Evolutionary conservation across 1,139 yeast species (phyloP), one percentile per base, ranked within the genome.

Genomic region (Suhomyces kunorum): DNA sequence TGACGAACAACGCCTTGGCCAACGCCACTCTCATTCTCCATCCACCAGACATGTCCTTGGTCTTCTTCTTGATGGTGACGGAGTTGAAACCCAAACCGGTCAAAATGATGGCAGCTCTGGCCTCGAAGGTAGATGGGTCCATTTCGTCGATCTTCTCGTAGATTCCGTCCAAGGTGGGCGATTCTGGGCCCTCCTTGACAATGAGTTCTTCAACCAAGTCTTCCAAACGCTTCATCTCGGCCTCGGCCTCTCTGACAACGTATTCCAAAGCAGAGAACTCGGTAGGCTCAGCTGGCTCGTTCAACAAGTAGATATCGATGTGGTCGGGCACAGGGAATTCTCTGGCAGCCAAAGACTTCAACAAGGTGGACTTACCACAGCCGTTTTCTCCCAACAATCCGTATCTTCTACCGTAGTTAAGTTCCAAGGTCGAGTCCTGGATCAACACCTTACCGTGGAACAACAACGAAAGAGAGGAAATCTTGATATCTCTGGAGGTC

Each of bases 21-120:
- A 86, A 75, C 26, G 95, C 92, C 46, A 86, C 95, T 68, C 95
- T 83, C 95, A 86, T 86, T 73, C 84, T 83, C 95, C 95, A 86
- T 55, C 95, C 95, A 81, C 99, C 99, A 64, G 97, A 88, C 98
- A 92, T 92, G 64, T 92, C 98, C 71, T 88, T 90, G 60, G 98
- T 92, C 73, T 82, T 85, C 65, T 80, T 78, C 60, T 90, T 89
- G 51, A 72, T 72, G 46, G 98, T 92, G 55, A 71, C 71, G 43
- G 83, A 62, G 70, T 87, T 87, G 81, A 92, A 92, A 61, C 99
- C 98, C 67, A 92, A 81, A 89, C 98, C 99, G 54, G 88, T 87
- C 61, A 92, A 77, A 59, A 92, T 94, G 53, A 89, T 74, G 43
- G 98, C 96, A 43, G 99, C 98, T 70, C 98, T 83, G 36, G 95